Evolutionary conservation across 306 rosid genomes (phyloP), one percentile per base, ranked within the genome.

Genomic region (Castanea mollissima): DNA sequence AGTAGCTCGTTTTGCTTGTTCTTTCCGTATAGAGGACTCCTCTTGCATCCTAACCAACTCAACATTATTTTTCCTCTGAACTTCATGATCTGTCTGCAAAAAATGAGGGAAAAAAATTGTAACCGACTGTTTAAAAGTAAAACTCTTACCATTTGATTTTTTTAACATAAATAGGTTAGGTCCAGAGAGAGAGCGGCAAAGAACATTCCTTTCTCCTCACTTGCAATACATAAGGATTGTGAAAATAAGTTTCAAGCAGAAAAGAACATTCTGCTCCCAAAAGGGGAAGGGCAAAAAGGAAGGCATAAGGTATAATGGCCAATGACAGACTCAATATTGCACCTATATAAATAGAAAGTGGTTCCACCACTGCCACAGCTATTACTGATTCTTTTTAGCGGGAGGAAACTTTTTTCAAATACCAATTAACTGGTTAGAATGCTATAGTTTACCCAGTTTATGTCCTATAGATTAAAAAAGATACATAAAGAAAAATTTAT

Each of bases 41-140:
- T 96, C 99, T 91, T 96, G 99, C 98, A 93, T 90, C 87, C 81
- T 88, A 85, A 86, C 97, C 87, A 96, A 85, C 74, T 96, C 99
- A 86, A 88, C 91, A 81, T 96, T 96, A 87, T 93, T 90, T 13
- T 34, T 88, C 86, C 98, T 90, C 84, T 93, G 98, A 74, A 89
- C 84, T 87, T 93, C 97, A 82, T 93, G 97, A 75, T 93, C 97
- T 77, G 92, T 78, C 99, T 96, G 88, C 72, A 72, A 79, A 82
- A 54, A 70, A 32, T 52, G 49, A 76, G 75, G 49, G 59, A 78
- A 69, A 20, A 80, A 67, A 52, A 49, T 79, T 79, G 54, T 71
- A 67, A 56, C 76, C 23, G 41, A 57, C 14, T 62, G 71, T 73
- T 76, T 74, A 5, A 32, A 27, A n/a, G 46, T 16, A 31, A 71